Evolutionary conservation across 192 early-diverging fungal genomes (phyloP).

Genomic region (Lobosporangium transversale): DNA sequence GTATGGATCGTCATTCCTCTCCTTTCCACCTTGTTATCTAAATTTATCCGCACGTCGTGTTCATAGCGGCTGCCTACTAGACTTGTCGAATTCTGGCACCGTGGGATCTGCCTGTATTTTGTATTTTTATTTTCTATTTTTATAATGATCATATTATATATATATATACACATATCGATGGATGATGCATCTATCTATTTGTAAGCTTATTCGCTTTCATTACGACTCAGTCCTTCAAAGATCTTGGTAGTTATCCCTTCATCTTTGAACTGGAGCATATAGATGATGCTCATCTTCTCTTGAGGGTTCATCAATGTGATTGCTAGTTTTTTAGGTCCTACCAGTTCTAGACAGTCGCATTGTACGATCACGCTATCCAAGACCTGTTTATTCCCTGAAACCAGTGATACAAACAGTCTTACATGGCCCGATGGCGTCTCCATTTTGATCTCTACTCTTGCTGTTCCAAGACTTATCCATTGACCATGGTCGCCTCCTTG

Average conservation of each 20-base stretch:
- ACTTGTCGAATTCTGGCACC: no score
- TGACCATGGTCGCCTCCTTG: slow-evolving; percentile 62
- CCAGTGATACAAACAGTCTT: slow-evolving; percentile 57
- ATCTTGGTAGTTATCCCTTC: slow-evolving; percentile 58
- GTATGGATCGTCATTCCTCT: no score
- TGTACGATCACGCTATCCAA: slow-evolving; percentile 59
- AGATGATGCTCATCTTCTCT: slow-evolving; percentile 58
- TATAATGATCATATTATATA: no score
- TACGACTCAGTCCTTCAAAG: slow-evolving; percentile 56
- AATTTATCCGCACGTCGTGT: no score
- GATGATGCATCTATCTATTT: not conserved
- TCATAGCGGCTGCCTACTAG: no score
- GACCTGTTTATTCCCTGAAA: slow-evolving; percentile 53
- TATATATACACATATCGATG: no score
- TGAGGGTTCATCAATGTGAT: slow-evolving; percentile 58
- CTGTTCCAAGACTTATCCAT: slow-evolving; percentile 60
- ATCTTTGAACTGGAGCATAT: slow-evolving; percentile 67
- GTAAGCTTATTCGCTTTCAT: slow-evolving; percentile 28
- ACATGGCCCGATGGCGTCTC: slow-evolving; percentile 60
- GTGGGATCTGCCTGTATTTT: no score
- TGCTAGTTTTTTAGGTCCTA: slow-evolving; percentile 57
- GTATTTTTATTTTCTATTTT: not conserved
- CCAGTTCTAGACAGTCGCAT: slow-evolving; percentile 58
- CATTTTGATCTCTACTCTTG: slow-evolving; percentile 58
- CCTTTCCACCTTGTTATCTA: no score